These are phyloP conservation scores for Fusarium sacchari DNA, from an alignment of 2,329 filamentous ascomycete genomes.

Conservation along the genomic window DNA sequence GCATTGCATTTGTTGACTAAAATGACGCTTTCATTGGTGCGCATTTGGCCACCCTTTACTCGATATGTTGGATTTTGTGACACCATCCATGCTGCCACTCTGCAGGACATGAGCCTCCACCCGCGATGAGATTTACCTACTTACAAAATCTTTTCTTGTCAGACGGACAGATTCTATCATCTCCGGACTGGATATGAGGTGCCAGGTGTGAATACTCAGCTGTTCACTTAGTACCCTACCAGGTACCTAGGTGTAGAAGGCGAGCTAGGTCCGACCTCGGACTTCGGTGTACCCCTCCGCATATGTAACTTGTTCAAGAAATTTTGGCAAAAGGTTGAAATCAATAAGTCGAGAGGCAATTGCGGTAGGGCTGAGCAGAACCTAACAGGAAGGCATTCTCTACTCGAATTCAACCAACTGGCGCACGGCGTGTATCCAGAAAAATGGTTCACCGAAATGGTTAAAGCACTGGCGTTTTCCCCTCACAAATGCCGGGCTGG, in stretches of 20 bases:
- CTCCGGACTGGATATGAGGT: conserved; percentile 6
- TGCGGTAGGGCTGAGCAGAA: conserved; percentile 38
- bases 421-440: conserved; percentile 1
- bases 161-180: not conserved
- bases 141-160: conserved; percentile 9
- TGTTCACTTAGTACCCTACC: not conserved
- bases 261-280: conserved; percentile 42
- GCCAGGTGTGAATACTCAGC: conserved; percentile 19
- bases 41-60: conserved; percentile 37
- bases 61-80: conserved; percentile 21
- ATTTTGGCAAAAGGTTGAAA: conserved; percentile 24
- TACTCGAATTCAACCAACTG: not conserved
- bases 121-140: not conserved
- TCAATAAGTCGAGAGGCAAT: conserved; percentile 16
- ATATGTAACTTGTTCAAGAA: conserved; percentile 9
- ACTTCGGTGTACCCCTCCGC: conserved; percentile 39
- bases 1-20: conserved; percentile 36
- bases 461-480: conserved; percentile 5
- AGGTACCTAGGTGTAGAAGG: not conserved
- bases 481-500: conserved; percentile 20
- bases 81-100: conserved; percentile 8
- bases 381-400: conserved; percentile 33
- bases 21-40: conserved; percentile 41
- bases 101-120: conserved; percentile 12
- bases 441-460: not conserved